Evolutionary conservation across 2,329 filamentous ascomycete species (phyloP), one percentile per base, ranked within the genome.

Genomic region (Clonostachys byssicola): DNA sequence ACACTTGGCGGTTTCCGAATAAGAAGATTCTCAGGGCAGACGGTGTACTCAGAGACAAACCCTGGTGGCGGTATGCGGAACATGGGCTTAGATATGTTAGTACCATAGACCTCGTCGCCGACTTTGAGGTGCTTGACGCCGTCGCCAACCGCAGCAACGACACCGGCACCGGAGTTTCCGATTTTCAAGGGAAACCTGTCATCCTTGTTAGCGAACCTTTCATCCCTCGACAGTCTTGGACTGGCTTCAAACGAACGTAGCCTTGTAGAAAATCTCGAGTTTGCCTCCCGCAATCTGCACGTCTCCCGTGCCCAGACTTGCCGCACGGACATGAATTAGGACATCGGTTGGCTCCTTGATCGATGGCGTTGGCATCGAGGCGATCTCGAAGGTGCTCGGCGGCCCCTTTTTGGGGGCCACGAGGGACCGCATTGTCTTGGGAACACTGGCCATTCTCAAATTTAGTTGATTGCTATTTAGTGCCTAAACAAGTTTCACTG

Each of bases 261-360:
- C 44, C 9, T 57, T 57, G 2, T 54, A 8, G 1, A 71, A 5
- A 3, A 64, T 43, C 12, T 47, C 53, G 6, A 58, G 18, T 12
- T 43, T 35, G 2, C 68, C 64, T 5, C 51, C 49, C 8, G 59
- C 56, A 10, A 62, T 34, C 40, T 60, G 54, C 1, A 65, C 62
- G 13, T 75, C 68, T 1, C 62, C 62, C 1, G 64, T 63, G n/a
- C 58, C 56, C 5, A 72, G 58, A 1, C 54, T 53, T 3, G 58
- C 64, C 5, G 70, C 65, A 38, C 70, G 61, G 30, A 75, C 59
- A 14, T 58, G 58, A 12, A 75, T 49, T 3, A 79, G 56, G 2
- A 80, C 58, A 5, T 78, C 63, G 30, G 70, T 60, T 2, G 72
- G 65, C 7, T 61, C 54, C 4, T 59, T 61, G 43, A 79, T 72